Evolutionary conservation across 169 alveolate species (phyloP).

Genomic region (Amoebophrya sp.): DNA sequence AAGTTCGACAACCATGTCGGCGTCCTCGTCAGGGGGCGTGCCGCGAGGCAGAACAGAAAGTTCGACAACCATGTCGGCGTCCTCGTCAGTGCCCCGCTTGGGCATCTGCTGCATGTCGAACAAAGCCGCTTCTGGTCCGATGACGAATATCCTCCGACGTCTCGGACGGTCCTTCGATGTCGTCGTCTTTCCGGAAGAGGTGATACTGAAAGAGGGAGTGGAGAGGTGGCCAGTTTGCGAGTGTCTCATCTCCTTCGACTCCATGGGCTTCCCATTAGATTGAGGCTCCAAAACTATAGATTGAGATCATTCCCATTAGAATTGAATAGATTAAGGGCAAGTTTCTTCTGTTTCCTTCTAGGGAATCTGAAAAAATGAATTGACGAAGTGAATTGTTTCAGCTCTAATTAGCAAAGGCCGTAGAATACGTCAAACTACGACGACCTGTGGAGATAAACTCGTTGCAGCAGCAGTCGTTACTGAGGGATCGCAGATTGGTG

Average conservation of each 20-base stretch:
- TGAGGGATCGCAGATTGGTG: constrained; percentile 67
- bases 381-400: no score
- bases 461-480: constrained; percentile 53
- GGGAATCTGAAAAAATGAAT: no score
- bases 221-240: constrained; percentile 82
- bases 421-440: constrained; percentile 61
- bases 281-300: no score
- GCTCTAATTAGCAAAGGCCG: no score
- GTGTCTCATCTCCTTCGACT: constrained; percentile 79
- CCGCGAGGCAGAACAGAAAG: no score
- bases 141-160: neutral
- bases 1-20: no score
- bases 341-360: no score
- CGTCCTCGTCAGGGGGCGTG: no score
- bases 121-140: neutral
- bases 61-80: neutral
- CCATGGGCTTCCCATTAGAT: constrained; percentile 78
- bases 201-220: neutral
- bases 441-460: constrained; percentile 67
- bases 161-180: neutral
- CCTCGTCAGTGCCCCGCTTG: neutral
- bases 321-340: no score
- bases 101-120: neutral
- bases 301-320: no score
- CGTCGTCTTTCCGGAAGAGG: neutral